These are phyloP conservation scores for Gomphus sp. DNA, from an alignment of 1,284 basidiomycete genomes.

Conservation along the genomic window DNA sequence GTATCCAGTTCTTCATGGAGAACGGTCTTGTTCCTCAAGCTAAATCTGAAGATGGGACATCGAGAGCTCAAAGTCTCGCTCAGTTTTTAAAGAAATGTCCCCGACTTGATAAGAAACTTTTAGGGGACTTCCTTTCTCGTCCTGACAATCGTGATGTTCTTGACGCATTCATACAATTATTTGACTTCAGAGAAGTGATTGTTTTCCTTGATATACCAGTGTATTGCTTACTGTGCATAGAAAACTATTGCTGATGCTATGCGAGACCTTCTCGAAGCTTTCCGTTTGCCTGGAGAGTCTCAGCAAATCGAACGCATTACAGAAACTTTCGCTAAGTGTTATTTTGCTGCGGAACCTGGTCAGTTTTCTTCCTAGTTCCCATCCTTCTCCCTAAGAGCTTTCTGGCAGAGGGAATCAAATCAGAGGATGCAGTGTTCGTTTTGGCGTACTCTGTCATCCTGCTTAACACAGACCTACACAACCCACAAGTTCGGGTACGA, in stretches of 20 bases:
- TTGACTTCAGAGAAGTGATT: conserved; percentile 80
- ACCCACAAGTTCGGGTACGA: conserved; percentile 85
- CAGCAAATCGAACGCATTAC: conserved; percentile 95
- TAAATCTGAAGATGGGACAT: conserved; percentile 47
- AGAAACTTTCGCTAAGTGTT: conserved; percentile 88
- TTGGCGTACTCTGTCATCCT: conserved; percentile 95
- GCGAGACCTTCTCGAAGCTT: conserved; percentile 89
- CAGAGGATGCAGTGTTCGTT: conserved; percentile 91
- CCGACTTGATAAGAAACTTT: conserved; percentile 84
- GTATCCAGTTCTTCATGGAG: conserved; percentile 85
- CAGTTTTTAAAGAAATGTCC: conserved; percentile 82
- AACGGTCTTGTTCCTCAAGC: conserved; percentile 69
- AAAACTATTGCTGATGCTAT: conserved; percentile 94
- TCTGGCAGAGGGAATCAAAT: conserved; percentile 72
- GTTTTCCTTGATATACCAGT: conserved; percentile 17
- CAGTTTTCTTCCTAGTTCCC: conserved; percentile 16
- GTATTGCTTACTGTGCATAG: conserved; percentile 28
- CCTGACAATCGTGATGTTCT: conserved; percentile 84
- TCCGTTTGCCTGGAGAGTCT: conserved; percentile 91
- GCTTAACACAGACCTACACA: conserved; percentile 97
- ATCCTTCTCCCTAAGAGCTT: not conserved
- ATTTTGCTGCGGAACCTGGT: conserved; percentile 82
- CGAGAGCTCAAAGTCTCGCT: conserved; percentile 60
- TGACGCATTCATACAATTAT: conserved; percentile 81
- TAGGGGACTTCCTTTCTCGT: conserved; percentile 91